Percentiles rank a stretch among this genome's conserved stretches.
Evolutionary conservation across 495 filamentous ascomycete genomes (phyloP).

Genomic region (Patellaria atrata): DNA sequence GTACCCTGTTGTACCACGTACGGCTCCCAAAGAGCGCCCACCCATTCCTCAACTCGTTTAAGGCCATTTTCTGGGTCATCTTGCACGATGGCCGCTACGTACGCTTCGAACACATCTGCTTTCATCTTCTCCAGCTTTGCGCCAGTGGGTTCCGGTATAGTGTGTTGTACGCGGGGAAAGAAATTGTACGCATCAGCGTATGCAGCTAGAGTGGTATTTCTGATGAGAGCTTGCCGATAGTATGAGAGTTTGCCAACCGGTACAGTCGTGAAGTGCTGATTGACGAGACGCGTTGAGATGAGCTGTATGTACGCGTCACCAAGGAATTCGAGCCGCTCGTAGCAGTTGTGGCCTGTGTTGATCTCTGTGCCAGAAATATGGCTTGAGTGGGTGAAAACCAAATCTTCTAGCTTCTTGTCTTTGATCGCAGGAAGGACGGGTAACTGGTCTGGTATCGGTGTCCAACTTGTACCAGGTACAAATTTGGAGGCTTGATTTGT

Average conservation of each 20-base stretch:
- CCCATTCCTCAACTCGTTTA: slow-evolving; percentile 45
- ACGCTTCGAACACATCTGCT: slow-evolving; percentile 81
- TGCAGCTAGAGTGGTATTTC: slow-evolving; percentile 57
- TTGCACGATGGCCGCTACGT: slow-evolving; percentile 62
- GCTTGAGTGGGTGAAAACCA: slow-evolving; percentile 49
- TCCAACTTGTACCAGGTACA: slow-evolving; percentile 8
- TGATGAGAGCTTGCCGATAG: slow-evolving; percentile 35
- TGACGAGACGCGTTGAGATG: slow-evolving; percentile 22
- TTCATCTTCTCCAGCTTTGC: slow-evolving; percentile 49
- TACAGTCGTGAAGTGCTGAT: slow-evolving; percentile 22
- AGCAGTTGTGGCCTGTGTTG: too few species aligned
- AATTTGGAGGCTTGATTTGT: neutral
- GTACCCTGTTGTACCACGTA: too few species aligned
- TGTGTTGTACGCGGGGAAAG: slow-evolving; percentile 40
- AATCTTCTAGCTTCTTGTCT: slow-evolving; percentile 40
- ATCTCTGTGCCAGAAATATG: slow-evolving; percentile 4
- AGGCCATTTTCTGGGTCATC: slow-evolving; percentile 45
- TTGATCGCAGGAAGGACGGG: slow-evolving; percentile 46
- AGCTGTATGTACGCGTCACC: slow-evolving; percentile 29
- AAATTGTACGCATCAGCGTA: slow-evolving; percentile 56
- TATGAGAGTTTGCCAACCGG: slow-evolving; percentile 14
- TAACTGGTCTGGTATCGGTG: too few species aligned
- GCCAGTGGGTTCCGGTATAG: slow-evolving; percentile 32
- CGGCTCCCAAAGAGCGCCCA: slow-evolving; percentile 51
- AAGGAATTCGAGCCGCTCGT: slow-evolving; percentile 29